A percentile compares a stretch with the other conserved stretches of the same genome.
These are phyloP conservation scores for Fusarium burgessii DNA, from an alignment of 2,329 filamentous ascomycete genomes.

Conservation along the genomic window DNA sequence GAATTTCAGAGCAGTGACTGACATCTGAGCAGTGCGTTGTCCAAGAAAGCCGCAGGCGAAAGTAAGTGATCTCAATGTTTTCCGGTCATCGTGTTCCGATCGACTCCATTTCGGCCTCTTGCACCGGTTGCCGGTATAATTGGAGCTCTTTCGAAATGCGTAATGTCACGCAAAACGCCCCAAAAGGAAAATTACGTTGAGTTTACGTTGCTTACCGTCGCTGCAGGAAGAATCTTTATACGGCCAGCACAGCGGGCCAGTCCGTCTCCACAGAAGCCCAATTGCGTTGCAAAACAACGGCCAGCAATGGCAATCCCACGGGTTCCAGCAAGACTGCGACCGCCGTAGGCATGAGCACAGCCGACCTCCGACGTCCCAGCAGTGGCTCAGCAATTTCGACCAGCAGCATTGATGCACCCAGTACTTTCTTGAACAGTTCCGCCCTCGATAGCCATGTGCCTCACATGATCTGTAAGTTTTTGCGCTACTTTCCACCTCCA, in stretches of 20 bases:
- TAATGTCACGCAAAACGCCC: slow-evolving; percentile 32
- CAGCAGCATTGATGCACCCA: slow-evolving; percentile 47
- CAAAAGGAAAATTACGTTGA: slow-evolving; percentile 2
- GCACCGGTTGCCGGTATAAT: slow-evolving; percentile 6
- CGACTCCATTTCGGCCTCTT: slow-evolving; percentile 15
- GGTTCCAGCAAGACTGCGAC: slow-evolving; percentile 18
- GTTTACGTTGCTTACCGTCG: slow-evolving; percentile 41
- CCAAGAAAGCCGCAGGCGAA: slow-evolving; percentile 85
- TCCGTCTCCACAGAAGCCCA: slow-evolving; percentile 59
- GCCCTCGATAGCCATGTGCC: slow-evolving; percentile 59
- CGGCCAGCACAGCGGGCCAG: slow-evolving; percentile 54
- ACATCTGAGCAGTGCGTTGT: slow-evolving; percentile 67
- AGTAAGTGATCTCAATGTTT: slow-evolving; percentile 67
- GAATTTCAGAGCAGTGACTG: slow-evolving; percentile 31
- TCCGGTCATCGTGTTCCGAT: slow-evolving; percentile 20
- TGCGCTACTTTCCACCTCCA: slow-evolving; percentile 14
- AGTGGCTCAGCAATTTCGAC: slow-evolving; percentile 51
- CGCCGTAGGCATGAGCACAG: slow-evolving; percentile 45
- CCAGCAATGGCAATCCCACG: slow-evolving; percentile 43
- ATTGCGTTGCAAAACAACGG: slow-evolving; percentile 55
- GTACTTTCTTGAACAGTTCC: slow-evolving; percentile 45
- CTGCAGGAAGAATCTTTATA: slow-evolving; percentile 59
- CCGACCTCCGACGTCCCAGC: slow-evolving; percentile 55
- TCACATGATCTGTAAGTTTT: slow-evolving; percentile 62
- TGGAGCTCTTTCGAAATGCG: slow-evolving; percentile 25